Base-by-base conservation (phyloP, 352 stramenopile species). In the Phytopythium montanum region DNA sequence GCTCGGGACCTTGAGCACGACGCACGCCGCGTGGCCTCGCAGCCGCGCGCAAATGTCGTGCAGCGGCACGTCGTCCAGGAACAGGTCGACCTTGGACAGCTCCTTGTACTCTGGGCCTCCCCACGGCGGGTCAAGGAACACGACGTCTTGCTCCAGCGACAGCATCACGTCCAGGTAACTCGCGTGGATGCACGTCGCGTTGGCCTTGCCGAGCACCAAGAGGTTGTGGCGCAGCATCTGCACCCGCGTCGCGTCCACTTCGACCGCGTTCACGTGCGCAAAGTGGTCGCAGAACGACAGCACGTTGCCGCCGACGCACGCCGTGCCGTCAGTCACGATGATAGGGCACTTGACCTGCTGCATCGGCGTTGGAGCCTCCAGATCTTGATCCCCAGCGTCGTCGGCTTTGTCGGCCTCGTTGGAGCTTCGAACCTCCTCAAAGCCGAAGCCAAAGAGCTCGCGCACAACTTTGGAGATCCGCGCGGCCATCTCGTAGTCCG, bases 121-220 rank as follows among this genome's bases (percentile, higher is more conserved):
- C 85, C 85, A 94, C 55, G 85, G 85, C 31, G 85, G 85, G 49
- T 94, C 85, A 19, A 94, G 70, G 59, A 94, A 94, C 42, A 93
- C 79, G 44, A 94, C 81, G 54, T 93, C 81, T 53, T 91, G 81
- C n/a, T 79, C 51, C 45, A 90, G 62, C 42, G 79, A 52, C n/a
- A 79, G 65, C 75, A 92, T 88, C 65, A 89, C 78, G 44, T 87
- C 69, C 13, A 92, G 56, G 60, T 92, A 89, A 59, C 76, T 88
- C 2, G 76, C 71, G 58, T 87, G 73, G 18, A 78, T 65, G 33
- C 84, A 91, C 44, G 61, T 70, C 1, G 70, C 75, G 49, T 92
- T 93, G 48, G 53, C 67, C 56, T 88, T 88, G 13, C 69, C 31
- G 1, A 92, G 64, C 21, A 94, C 75, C 6, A 65, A 55, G 2